A percentile compares a stretch with the other conserved stretches of the same genome.
Conservation (phyloP, 192 early-diverging fungal species). For the Linnemannia hyalina region DNA sequence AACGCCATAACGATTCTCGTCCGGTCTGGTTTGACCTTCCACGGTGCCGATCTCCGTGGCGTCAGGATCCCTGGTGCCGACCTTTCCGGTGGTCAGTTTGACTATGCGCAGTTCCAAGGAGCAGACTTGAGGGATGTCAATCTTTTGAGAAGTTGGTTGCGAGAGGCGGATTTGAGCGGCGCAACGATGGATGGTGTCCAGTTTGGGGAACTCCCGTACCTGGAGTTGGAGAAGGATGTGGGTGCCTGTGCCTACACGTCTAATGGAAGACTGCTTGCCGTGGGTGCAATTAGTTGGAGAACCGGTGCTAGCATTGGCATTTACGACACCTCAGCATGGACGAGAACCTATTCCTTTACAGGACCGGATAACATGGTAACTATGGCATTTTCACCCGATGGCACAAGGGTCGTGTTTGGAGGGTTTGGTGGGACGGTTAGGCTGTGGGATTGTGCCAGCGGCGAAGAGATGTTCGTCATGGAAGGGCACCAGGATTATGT, state of each 20-base stretch:
- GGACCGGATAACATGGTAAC: no score
- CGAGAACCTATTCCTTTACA: no score
- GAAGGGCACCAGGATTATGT: no score
- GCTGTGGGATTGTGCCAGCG: not conserved
- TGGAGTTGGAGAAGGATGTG: not conserved
- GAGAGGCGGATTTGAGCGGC: not conserved
- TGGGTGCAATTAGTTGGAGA: no score
- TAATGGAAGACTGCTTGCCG: not conserved
- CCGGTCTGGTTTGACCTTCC: not conserved
- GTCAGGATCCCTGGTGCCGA: not conserved
- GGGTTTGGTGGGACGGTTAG: not conserved
- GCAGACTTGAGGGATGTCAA: not conserved
- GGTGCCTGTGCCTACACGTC: not conserved
- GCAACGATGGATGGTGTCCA: not conserved
- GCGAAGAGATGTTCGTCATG: not conserved
- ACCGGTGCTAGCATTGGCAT: no score
- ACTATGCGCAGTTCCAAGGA: not conserved
- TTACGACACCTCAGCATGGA: no score
- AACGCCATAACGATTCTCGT: not conserved
- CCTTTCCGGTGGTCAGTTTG: not conserved
- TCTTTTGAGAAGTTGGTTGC: slow-evolving; percentile 5
- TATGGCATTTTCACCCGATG: no score
- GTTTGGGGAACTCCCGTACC: slow-evolving; percentile 17
- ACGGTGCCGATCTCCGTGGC: not conserved
- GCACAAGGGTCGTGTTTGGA: not conserved